These are phyloP conservation scores for Salvia rosmarinus DNA, from an alignment of 257 asterid species.

Conservation along the genomic window DNA sequence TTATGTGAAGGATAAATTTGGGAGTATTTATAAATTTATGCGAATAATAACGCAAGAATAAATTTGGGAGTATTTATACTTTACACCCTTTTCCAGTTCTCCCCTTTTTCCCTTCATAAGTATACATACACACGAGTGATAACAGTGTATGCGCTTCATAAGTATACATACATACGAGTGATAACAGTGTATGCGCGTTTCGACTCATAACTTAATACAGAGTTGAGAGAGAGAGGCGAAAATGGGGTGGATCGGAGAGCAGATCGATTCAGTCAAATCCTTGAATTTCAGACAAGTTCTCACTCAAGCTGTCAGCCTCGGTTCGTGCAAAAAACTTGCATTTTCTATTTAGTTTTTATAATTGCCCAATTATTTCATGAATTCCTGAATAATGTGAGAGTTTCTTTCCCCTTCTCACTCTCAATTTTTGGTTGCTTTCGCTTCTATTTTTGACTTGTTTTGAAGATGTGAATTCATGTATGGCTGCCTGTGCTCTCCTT, in stretches of 20 bases:
- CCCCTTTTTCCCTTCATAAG: no score
- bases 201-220: conserved; percentile 20
- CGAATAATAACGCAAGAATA: no score
- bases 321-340: conserved; percentile 43
- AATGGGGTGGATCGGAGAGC: conserved; percentile 98
- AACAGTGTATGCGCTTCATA: no score
- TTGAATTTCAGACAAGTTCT: conserved; percentile 79
- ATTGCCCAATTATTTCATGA: not conserved
- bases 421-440: no score
- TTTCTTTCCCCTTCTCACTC: no score
- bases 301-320: conserved; percentile 87
- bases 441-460: no score
- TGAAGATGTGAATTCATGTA: no score
- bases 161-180: not conserved
- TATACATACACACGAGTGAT: no score
- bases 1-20: no score
- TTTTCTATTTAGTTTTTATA: not conserved
- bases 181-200: conserved; percentile 28
- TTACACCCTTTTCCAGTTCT: not conserved
- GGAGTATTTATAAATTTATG: no score
- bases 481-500: no score
- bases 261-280: conserved; percentile 88
- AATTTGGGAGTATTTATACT: no score
- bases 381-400: conserved; percentile 3
- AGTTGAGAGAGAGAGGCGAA: conserved; percentile 19